Conservation (phyloP, 2,329 filamentous ascomycete species). For the Sporothrix humicola region DNA sequence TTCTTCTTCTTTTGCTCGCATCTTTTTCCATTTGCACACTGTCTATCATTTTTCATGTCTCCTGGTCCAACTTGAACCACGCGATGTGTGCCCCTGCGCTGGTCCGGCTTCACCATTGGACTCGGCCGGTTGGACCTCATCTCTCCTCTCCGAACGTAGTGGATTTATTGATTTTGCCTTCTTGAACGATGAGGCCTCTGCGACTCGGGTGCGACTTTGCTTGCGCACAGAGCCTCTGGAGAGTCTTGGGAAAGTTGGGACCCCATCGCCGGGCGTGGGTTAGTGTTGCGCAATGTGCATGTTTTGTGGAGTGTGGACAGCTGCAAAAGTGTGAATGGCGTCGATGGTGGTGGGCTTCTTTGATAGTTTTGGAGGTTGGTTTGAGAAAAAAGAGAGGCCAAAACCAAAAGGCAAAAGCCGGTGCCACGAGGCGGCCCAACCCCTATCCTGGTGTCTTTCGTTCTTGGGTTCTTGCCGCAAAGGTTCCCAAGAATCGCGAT, state of each 20-base stretch:
- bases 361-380: not conserved
- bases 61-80: not conserved
- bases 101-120: not conserved
- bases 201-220: too few species aligned
- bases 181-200: not conserved
- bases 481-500: not conserved
- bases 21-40: not conserved
- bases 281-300: slow-evolving; percentile 7
- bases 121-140: not conserved
- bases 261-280: slow-evolving; percentile 10
- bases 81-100: not conserved
- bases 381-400: not conserved
- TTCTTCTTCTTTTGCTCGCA: not conserved
- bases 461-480: not conserved
- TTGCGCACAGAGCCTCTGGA: slow-evolving; percentile 17
- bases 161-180: too few species aligned
- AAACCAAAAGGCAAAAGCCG: not conserved
- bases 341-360: slow-evolving; percentile 11
- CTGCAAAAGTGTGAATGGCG: not conserved
- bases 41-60: not conserved
- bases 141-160: not conserved
- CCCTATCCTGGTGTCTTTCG: not conserved
- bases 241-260: too few species aligned
- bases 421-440: slow-evolving; percentile 6
- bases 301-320: not conserved